Evolutionary conservation across 2,329 filamentous ascomycete genomes (phyloP), one percentile per base, ranked within the genome.

Genomic region (Sarocladium brachiariae): DNA sequence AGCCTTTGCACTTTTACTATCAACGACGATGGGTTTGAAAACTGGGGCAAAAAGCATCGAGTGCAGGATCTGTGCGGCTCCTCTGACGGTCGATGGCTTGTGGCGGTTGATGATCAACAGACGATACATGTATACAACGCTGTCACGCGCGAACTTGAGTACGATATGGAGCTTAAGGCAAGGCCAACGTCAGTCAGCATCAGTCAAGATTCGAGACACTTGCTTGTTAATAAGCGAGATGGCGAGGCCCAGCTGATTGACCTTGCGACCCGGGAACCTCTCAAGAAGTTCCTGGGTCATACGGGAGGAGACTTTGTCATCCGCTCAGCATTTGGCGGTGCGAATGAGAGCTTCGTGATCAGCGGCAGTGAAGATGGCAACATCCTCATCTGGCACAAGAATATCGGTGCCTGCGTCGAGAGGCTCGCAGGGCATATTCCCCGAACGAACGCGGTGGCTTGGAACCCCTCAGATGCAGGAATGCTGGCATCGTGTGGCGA

Each of bases 401-500:
- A 84, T 51, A 89, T 86, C 31, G 89, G 89, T 5, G 74, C 78
- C 5, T 75, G 86, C 1, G 81, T 99, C 5, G 87, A 90, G 61
- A 84, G 80, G 45, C 72, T 97, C 2, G 77, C 82, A 27, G 91
- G 84, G 0, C 92, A 97, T 59, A 71, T 73, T 6, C 77, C 79
- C 11, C 85, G 89, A 30, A 92, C 93, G 56, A 97, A 96, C 63
- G 81, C 89, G 7, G 87, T 95, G 33, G 78, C 86, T 19, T 99
- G 93, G 92, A 93, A 92, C 60, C 91, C 93, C 1, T 76, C 72
- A 10, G 81, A 96, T 61, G 83, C 89, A 1, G 81, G 80, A 54
- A 85, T 96, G 73, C 89, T 96, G 67, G 93, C 90, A 14, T 92
- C 90, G 11, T 92, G 88, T 52, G 91, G 92, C 16, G 93, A 99